Evolutionary conservation across 495 filamentous ascomycete species (phyloP).

Genomic region (Xylaria castorea): DNA sequence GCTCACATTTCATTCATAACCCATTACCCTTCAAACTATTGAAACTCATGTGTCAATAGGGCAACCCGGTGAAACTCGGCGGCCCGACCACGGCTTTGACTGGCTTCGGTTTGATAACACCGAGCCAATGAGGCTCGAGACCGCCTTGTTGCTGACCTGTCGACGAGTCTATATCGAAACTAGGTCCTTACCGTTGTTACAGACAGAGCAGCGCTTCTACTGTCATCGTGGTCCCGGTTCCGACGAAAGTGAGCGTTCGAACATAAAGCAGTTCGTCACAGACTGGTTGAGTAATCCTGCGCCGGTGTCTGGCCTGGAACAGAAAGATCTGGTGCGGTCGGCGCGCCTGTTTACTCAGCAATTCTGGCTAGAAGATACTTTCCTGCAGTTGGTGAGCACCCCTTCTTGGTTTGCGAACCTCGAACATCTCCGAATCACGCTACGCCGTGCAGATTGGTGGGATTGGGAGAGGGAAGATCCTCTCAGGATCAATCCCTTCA

Average conservation of each 20-base stretch:
- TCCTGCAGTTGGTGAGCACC: conserved; percentile 15
- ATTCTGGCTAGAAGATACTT: conserved; percentile 36
- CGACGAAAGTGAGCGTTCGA: neutral
- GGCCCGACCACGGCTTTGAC: conserved; percentile 10
- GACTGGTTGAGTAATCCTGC: conserved; percentile 5
- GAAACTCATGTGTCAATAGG: neutral
- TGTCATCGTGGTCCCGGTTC: neutral
- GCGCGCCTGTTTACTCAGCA: conserved; percentile 34
- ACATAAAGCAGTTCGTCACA: neutral
- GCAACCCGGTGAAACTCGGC: neutral
- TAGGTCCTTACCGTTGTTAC: conserved; percentile 25
- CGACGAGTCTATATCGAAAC: conserved; percentile 35
- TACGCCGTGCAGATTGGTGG: conserved; percentile 39
- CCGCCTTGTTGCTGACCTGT: conserved; percentile 32
- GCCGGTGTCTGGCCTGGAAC: neutral
- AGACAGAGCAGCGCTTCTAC: conserved; percentile 35
- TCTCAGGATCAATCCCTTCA: conserved; percentile 32
- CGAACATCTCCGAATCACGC: conserved; percentile 36
- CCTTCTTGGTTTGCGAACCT: conserved; percentile 30
- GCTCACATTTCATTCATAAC: neutral
- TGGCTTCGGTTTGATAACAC: conserved; percentile 31
- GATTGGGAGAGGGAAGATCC: conserved; percentile 29
- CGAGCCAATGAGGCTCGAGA: conserved; percentile 22
- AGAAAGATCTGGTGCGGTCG: conserved; percentile 28
- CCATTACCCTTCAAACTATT: neutral